Evolutionary conservation across 176 grass and related monocot species (phyloP).

Genomic region (Phragmites australis): DNA sequence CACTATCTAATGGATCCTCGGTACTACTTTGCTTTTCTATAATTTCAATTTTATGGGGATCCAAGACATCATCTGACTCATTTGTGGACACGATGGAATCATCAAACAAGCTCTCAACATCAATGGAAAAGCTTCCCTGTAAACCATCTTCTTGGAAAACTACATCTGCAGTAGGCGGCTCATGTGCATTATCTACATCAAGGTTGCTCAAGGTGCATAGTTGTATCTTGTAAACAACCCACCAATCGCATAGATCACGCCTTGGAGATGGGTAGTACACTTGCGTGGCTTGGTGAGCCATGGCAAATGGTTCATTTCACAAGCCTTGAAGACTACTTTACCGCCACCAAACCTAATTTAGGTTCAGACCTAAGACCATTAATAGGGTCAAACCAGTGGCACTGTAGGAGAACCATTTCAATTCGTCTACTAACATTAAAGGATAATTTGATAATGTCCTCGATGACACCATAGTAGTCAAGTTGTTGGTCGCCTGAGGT

Average conservation of each 20-base stretch:
- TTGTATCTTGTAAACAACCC: constrained; percentile 9
- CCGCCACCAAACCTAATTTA: constrained; percentile 17
- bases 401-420: constrained; percentile 14
- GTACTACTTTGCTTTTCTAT: not conserved
- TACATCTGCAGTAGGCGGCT: not conserved
- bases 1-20: not conserved
- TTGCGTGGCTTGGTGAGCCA: constrained; percentile 29
- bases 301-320: constrained; percentile 6
- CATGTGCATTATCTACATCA: not conserved
- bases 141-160: not conserved
- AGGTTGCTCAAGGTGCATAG: not conserved
- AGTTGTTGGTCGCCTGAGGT: not conserved
- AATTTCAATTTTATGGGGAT: not conserved
- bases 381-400: constrained; percentile 19
- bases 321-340: not conserved
- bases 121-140: not conserved
- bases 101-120: not conserved
- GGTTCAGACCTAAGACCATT: not conserved
- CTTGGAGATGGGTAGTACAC: not conserved
- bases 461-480: constrained; percentile 27
- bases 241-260: not conserved
- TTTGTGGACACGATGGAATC: not conserved
- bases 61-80: not conserved
- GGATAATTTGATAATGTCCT: constrained; percentile 22
- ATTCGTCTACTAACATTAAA: constrained; percentile 4